Evolutionary conservation across 1,284 basidiomycete species (phyloP), one percentile per base, ranked within the genome.

Genomic region (Pseudozyma sp.): DNA sequence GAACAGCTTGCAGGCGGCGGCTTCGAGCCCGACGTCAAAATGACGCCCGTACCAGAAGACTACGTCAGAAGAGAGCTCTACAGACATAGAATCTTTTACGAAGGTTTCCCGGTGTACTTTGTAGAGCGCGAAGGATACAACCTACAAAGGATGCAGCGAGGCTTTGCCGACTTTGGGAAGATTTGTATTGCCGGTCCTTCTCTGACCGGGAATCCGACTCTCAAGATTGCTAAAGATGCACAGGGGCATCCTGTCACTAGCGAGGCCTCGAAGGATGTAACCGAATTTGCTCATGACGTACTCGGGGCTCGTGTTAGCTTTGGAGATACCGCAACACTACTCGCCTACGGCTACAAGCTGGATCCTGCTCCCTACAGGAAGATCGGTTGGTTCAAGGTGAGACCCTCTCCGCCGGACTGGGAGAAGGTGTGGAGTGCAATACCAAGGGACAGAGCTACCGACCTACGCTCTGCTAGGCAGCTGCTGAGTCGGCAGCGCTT

Each of bases 311-410:
- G 30, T 6, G 11, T 33, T 16, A 51, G 37, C 2, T 63, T 63
- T 29, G 61, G 61, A 9, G 37, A 56, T 4, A 42, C 49, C 5
- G 61, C 61, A 4, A 54, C 54, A n/a, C 29, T 51, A 13, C 44
- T 37, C 7, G 61, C 61, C 1, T 63, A 56, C 19, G 61, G 54
- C 2, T 16, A 37, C 9, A 47, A 30, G 31, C 42, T 51, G 0
- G 29, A 49, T 0, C 29, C 40, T 1, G 31, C 9, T 7, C n/a
- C 34, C n/a, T 13, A 13, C 14, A 33, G 33, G 24, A 31, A 30
- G 11, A 4, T 30, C 16, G 7, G 33, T 11, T 30, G 29, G 39
- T 42, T 42, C 29, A 42, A 52, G 9, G 11, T 17, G 30, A 43
- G 30, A 14, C 50, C 30, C 43, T 43, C 50, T 30, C 50, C 40